Base-by-base conservation (phyloP, 768 basidiomycete species). In the Mycena polygramma region DNA sequence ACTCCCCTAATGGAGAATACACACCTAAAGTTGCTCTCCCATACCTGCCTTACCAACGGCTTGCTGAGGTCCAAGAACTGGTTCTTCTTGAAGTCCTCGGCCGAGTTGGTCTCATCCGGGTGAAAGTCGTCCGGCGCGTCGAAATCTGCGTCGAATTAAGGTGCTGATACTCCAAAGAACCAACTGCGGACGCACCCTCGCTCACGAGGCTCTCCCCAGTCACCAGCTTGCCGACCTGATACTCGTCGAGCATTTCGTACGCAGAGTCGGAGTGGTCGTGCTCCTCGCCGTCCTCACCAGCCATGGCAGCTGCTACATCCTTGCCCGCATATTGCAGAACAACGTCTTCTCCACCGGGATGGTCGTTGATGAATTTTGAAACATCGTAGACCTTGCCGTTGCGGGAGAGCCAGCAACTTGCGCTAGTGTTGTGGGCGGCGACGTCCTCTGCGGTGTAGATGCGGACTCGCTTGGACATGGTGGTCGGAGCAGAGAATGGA, bases 331-430 rank as follows among this genome's bases (percentile, higher is more conserved):
- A 87, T 52, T 90, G 83, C 46, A 96, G 81, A 74, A 99, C 89
- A 71, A 96, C 81, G 78, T 98, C 97, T 79, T 99, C 97, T 4
- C 97, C 96, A 72, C 97, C 97, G 14, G 97, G 96, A 78, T 98
- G 96, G 83, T 97, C 96, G 61, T 87, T 76, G 2, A 97, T 81
- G 81, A 99, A 98, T 5, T 75, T 73, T 4, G 97, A 92, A 61
- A 99, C 90, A 77, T 99, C 91, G 85, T 97, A 99, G 26, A 99
- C 94, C 77, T 91, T 93, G 76, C 92, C 92, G 68, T 84, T 84
- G 78, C 90, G 90, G 2, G 92, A 86, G 58, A 99, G 84, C 94
- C 95, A 98, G 79, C 94, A 96, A 73, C 90, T 94, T 1, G 81
- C 73, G 1, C 84, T 61, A 7, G 86, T 83, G 55, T 82, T 85